Conservation (phyloP, 1,284 basidiomycete genomes). For the Papiliotrema laurentii region DNA sequence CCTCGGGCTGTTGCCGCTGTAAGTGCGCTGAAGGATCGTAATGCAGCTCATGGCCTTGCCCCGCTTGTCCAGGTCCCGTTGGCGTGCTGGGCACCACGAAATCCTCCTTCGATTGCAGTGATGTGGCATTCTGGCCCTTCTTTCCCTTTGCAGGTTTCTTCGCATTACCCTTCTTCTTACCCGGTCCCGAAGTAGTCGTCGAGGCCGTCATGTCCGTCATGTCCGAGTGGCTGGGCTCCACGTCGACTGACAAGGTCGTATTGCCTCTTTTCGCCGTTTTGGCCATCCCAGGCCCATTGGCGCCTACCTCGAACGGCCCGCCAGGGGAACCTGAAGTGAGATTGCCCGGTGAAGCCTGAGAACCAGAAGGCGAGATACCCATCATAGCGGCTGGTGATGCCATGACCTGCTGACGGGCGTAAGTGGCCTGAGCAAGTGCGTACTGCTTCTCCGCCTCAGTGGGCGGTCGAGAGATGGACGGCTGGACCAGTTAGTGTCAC, state of each 20-base stretch:
- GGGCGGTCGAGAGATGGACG: slow-evolving; percentile 3
- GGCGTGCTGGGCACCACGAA: neutral
- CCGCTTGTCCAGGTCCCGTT: neutral
- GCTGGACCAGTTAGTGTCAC: too few species aligned
- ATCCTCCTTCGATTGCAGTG: neutral
- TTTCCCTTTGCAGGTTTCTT: neutral
- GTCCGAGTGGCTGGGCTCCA: neutral
- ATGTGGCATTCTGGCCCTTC: neutral
- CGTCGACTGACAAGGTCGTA: slow-evolving; percentile 2
- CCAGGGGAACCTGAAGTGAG: neutral
- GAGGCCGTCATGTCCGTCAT: neutral
- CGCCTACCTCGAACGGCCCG: slow-evolving; percentile 1
- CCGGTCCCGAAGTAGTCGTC: neutral
- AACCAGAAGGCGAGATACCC: slow-evolving; percentile 16
- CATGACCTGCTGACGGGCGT: slow-evolving; percentile 15
- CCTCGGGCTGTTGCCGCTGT: neutral
- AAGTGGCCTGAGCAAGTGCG: slow-evolving; percentile 17
- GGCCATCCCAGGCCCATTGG: slow-evolving; percentile 6
- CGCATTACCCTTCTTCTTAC: neutral
- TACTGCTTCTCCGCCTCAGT: slow-evolving; percentile 22
- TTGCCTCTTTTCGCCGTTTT: neutral
- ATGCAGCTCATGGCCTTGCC: neutral
- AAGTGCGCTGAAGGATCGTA: neutral
- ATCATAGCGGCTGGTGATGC: slow-evolving; percentile 17
- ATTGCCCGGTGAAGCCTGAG: neutral